Conservation (phyloP, 2,329 filamentous ascomycete genomes). For the Fusarium sp. region DNA sequence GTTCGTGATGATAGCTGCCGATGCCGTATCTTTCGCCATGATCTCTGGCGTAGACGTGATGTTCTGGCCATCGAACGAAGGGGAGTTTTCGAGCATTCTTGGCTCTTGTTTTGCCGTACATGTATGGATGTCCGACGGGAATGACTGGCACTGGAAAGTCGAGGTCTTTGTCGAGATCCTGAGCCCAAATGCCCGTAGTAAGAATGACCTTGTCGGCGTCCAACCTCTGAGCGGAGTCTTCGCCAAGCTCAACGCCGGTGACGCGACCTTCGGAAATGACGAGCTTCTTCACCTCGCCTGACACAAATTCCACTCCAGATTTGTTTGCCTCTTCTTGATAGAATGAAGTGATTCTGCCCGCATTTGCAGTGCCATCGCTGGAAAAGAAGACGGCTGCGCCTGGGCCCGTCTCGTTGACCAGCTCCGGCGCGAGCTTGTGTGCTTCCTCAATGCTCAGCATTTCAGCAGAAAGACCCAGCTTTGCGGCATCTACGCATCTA, state of each 20-base stretch:
- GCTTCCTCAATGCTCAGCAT: constrained; percentile 27
- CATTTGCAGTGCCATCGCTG: constrained; percentile 38
- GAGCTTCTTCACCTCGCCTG: constrained; percentile 27
- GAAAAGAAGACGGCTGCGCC: constrained; percentile 32
- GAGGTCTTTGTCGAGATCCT: constrained; percentile 25
- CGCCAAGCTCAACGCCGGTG: constrained; percentile 12
- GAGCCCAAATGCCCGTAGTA: constrained; percentile 41
- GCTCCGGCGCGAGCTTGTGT: constrained; percentile 20
- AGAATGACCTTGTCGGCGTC: constrained; percentile 36
- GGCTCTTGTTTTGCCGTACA: constrained; percentile 5
- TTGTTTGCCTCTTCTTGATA: constrained; percentile 31
- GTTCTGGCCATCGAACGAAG: constrained; percentile 40
- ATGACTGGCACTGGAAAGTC: constrained; percentile 35
- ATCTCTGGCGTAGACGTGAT: constrained; percentile 40
- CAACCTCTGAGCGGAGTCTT: background rate
- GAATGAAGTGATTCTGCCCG: constrained; percentile 21
- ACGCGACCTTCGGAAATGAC: background rate
- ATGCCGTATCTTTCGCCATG: constrained; percentile 37
- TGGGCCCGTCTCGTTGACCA: constrained; percentile 15
- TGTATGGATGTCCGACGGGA: constrained; percentile 41
- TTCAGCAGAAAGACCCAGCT: constrained; percentile 17
- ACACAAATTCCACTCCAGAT: constrained; percentile 13
- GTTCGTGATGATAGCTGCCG: constrained; percentile 38
- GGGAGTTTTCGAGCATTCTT: background rate
- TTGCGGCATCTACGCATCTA: constrained; percentile 12